phyloP scores from a whole-genome alignment of 1,284 basidiomycete species.

The Coniophora puteana region DNA sequence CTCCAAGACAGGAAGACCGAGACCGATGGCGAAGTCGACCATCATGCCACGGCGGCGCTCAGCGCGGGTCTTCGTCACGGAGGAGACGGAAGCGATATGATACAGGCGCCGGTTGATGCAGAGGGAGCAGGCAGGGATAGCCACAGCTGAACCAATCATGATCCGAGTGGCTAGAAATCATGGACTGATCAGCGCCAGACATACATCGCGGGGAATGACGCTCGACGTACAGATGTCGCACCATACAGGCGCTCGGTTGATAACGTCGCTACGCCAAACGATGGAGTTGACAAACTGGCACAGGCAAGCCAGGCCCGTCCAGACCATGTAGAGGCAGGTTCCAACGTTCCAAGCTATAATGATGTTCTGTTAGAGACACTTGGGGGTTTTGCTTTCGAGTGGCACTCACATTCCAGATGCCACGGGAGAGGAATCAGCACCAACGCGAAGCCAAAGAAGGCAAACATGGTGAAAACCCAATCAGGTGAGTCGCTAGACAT shows the following conservation, averaged over 20 bases:
- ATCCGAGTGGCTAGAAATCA: constrained; percentile 36
- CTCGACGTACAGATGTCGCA: constrained; percentile 64
- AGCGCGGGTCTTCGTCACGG: constrained; percentile 25
- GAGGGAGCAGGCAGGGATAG: constrained; percentile 47
- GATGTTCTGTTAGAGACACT: constrained; percentile 12
- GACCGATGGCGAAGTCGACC: constrained; percentile 44
- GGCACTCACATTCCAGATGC: constrained; percentile 38
- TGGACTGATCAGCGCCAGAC: neutral
- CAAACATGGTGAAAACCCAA: constrained; percentile 27
- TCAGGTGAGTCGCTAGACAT: constrained; percentile 20
- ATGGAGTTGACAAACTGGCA: constrained; percentile 52
- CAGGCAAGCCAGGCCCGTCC: constrained; percentile 52
- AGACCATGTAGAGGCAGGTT: constrained; percentile 52
- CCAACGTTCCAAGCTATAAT: constrained; percentile 49
- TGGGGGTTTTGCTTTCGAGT: no score
- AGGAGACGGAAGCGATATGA: constrained; percentile 38
- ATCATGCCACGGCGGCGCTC: constrained; percentile 32
- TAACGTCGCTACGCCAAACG: constrained; percentile 50
- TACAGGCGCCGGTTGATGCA: constrained; percentile 47
- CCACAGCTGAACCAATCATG: constrained; percentile 36
- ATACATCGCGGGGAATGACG: neutral
- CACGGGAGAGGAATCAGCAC: constrained; percentile 41
- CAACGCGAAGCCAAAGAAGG: constrained; percentile 33
- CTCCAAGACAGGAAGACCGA: constrained; percentile 42
- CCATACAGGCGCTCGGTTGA: constrained; percentile 49